Evolutionary conservation across 352 stramenopile species (phyloP).

Genomic region (Globisporangium rhizosaccharum): DNA sequence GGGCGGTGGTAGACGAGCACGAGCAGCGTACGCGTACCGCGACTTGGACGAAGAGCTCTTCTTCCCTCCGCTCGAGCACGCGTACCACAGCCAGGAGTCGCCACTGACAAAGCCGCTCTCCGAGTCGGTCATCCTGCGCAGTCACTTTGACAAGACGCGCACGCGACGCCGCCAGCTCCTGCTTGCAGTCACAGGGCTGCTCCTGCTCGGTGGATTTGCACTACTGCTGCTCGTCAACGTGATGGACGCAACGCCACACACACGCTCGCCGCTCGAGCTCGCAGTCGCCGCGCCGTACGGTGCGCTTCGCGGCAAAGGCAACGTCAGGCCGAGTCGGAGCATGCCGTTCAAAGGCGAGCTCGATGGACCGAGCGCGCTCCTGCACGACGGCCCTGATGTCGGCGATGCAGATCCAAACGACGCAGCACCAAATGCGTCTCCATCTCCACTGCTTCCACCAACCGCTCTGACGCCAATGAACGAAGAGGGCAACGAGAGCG

Average conservation of each 20-base stretch:
- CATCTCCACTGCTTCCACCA: no score
- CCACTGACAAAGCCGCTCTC: background rate
- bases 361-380: background rate
- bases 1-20: background rate
- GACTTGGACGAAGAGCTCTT: conserved; percentile 5
- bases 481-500: conserved; percentile 5
- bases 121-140: conserved; percentile 5
- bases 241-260: background rate
- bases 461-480: no score
- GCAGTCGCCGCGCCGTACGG: conserved; percentile 1
- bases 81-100: conserved; percentile 5
- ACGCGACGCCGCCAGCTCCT: background rate
- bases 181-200: background rate
- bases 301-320: background rate
- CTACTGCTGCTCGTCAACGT: background rate
- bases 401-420: background rate
- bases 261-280: background rate
- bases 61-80: background rate
- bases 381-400: background rate
- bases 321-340: background rate
- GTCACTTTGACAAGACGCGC: conserved; percentile 3
- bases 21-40: conserved; percentile 1
- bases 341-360: background rate
- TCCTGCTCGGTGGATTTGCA: background rate
- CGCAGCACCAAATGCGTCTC: no score